Evolutionary conservation across 345 rosid species (phyloP).

Genomic region (Gossypium sturtianum): DNA sequence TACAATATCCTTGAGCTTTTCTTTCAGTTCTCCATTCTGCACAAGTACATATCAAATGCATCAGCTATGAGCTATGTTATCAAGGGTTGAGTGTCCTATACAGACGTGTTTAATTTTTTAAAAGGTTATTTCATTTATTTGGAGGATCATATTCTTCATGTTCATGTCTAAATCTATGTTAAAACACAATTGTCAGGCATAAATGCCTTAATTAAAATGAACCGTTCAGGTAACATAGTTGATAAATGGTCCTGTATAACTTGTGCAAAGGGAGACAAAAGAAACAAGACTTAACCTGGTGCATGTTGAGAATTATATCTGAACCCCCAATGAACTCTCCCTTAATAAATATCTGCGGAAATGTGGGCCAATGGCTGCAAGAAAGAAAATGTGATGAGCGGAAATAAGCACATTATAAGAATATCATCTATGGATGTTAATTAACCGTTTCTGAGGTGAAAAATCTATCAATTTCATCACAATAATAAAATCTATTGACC

Average conservation of each 20-base stretch:
- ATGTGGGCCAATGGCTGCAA: constrained; percentile 93
- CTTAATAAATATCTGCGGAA: constrained; percentile 87
- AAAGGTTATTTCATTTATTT: not conserved
- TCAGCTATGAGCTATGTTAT: not conserved
- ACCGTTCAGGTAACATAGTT: not conserved
- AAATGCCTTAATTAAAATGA: not conserved
- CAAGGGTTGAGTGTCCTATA: not conserved
- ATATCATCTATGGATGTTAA: not conserved
- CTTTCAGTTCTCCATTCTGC: constrained; percentile 83
- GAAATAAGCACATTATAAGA: not conserved
- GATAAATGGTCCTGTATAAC: not conserved
- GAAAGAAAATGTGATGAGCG: not conserved
- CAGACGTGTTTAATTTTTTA: not conserved
- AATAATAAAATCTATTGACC: not conserved
- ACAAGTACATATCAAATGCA: constrained; percentile 8
- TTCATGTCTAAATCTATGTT: not conserved
- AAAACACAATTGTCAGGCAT: not conserved
- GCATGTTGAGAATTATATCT: constrained; percentile 84
- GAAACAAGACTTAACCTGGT: constrained; percentile 50
- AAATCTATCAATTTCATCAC: not conserved
- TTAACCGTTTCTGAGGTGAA: not conserved
- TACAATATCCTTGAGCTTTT: constrained; percentile 55
- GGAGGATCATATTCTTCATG: not conserved
- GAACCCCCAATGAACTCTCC: constrained; percentile 97
- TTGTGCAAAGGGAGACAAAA: not conserved